phyloP scores from a whole-genome alignment of 305 asterid genomes.

The Rubia balearica region DNA sequence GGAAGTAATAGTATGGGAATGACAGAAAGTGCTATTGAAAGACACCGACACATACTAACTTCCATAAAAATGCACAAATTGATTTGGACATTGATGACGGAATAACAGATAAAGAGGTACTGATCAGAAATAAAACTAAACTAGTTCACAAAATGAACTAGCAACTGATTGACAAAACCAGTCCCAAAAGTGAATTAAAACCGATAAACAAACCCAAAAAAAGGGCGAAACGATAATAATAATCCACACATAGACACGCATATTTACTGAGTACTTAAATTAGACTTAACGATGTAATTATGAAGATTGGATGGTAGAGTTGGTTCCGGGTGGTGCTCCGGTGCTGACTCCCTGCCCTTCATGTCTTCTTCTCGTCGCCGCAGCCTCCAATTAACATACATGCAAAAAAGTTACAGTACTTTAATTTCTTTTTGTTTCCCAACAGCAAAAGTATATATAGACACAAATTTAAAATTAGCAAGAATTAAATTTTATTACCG shows the following conservation, averaged over 20 bases:
- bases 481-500: not conserved
- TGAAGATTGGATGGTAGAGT: not conserved
- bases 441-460: not conserved
- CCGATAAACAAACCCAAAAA: not conserved
- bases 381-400: not conserved
- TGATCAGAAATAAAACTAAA: too few species aligned
- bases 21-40: too few species aligned
- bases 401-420: not conserved
- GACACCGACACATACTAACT: too few species aligned
- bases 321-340: conserved; percentile 1
- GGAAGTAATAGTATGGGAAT: too few species aligned
- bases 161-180: too few species aligned
- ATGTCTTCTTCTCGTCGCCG: not conserved
- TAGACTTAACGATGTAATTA: not conserved
- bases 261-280: not conserved
- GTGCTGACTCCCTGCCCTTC: not conserved
- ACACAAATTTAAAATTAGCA: not conserved
- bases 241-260: not conserved
- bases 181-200: not conserved
- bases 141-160: too few species aligned
- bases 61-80: too few species aligned
- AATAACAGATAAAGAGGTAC: too few species aligned
- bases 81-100: too few species aligned
- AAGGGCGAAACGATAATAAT: not conserved
- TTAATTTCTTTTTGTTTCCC: not conserved